Evolutionary conservation across 1,284 basidiomycete genomes (phyloP), one percentile per base, ranked within the genome.

Genomic region (Puccinia hordei): DNA sequence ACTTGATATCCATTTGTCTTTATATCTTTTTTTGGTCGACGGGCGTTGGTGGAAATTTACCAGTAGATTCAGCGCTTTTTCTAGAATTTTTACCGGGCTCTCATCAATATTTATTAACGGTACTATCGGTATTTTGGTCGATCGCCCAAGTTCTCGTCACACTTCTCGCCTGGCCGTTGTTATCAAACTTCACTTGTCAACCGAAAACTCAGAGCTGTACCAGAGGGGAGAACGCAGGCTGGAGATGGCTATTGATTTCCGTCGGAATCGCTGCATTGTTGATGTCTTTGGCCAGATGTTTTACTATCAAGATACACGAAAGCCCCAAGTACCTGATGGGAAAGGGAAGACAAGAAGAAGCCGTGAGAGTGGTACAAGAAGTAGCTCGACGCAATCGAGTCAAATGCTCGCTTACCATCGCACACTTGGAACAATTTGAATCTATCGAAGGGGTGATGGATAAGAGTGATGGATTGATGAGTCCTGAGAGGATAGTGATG

Each of bases 41-140:
- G 69, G 93, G 95, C 4, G 93, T 98, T 0, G 94, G 93, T 0
- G 86, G 86, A 0, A 95, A 92, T 0, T 96, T 98, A 93, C 95
- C 95, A 0, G 98, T 95, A 0, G 95, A 98, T 83, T 95, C 95
- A 1, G 96, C 94, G 0, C 89, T 97, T 5, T 90, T 98, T 73
- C 89, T 98, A 4, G 96, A 99, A 85, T 94, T 96, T 84, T 91
- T 98, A 87, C 96, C 96, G 0, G 90, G 91, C 82, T 90, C 90
- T 24, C 94, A 95, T 83, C 91, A 95, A 84, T 95, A 95, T 85
- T 90, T 98, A 46, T 91, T 98, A 69, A 98, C 95, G 0, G 93
- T 92, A 0, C 89, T 98, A n/a, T 96, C 94, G 5, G 90, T 97
- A 24, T 99, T 98, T 83, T 87, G 83, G 46, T 84, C 93, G 2